These are phyloP conservation scores for Cercospora sp. DNA, from an alignment of 2,329 filamentous ascomycete genomes.

Conservation along the genomic window DNA sequence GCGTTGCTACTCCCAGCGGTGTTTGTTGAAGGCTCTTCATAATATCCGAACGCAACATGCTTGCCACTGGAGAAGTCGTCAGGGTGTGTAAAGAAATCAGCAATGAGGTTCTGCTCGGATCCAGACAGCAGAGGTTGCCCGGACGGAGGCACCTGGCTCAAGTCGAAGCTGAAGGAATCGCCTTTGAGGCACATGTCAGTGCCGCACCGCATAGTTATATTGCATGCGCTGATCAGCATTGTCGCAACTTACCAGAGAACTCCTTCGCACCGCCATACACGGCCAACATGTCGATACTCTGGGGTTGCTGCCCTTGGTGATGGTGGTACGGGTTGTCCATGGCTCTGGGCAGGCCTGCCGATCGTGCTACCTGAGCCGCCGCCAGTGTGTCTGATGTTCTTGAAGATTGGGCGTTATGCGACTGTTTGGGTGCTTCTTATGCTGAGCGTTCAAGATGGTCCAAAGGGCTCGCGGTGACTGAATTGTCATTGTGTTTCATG, in stretches of 20 bases:
- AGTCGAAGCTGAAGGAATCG: conserved; percentile 9
- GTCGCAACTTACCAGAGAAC: conserved; percentile 10
- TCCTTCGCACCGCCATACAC: conserved; percentile 14
- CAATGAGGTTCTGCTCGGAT: conserved; percentile 19
- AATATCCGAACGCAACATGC: conserved; percentile 12
- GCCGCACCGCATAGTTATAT: neutral
- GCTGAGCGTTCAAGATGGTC: neutral
- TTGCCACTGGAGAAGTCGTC: conserved; percentile 17
- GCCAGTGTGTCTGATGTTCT: conserved; percentile 14
- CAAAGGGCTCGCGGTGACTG: neutral
- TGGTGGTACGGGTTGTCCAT: conserved; percentile 19
- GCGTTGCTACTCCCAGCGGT: neutral
- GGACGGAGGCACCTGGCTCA: conserved; percentile 1
- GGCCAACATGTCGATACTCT: conserved; percentile 16
- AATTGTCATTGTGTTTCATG: conserved; percentile 5
- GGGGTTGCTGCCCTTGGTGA: conserved; percentile 14
- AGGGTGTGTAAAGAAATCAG: conserved; percentile 19
- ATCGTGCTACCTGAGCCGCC: conserved; percentile 12
- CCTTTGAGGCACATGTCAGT: neutral
- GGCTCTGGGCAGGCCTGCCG: conserved; percentile 14
- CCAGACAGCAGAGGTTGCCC: conserved; percentile 16
- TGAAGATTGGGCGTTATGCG: neutral
- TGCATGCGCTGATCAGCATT: neutral
- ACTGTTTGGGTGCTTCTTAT: neutral
- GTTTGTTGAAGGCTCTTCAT: conserved; percentile 7